Evolutionary conservation across 495 filamentous ascomycete genomes (phyloP).

Genomic region (Massariosphaeria phaeospora): DNA sequence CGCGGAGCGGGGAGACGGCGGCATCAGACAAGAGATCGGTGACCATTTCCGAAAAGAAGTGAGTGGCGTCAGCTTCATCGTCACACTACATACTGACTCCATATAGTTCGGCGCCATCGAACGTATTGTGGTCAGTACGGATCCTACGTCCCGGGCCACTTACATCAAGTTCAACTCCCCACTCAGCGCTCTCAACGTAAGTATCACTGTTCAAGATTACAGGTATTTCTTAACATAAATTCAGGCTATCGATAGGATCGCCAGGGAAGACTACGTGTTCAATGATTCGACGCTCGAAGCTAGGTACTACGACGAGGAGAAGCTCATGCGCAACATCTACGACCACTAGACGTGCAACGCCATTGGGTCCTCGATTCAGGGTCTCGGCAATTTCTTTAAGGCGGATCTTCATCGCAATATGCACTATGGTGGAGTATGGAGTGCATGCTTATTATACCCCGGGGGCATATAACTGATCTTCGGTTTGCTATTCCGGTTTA

Average conservation of each 20-base stretch:
- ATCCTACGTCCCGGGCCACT: conserved; percentile 52
- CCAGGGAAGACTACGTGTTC: conserved; percentile 71
- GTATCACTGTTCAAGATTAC: conserved; percentile 28
- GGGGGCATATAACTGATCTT: too few species aligned
- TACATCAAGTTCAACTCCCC: conserved; percentile 87
- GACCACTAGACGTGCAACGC: conserved; percentile 27
- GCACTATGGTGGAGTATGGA: too few species aligned
- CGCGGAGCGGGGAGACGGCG: conserved; percentile 53
- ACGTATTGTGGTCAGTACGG: conserved; percentile 64
- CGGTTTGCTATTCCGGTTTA: too few species aligned
- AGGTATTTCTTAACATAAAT: neutral
- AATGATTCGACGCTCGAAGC: conserved; percentile 78
- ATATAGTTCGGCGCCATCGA: conserved; percentile 73
- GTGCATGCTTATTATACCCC: too few species aligned
- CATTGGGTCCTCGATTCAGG: too few species aligned
- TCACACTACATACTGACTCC: conserved; percentile 17
- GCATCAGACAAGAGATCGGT: conserved; percentile 87
- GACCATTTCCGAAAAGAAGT: conserved; percentile 78
- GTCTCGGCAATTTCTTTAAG: too few species aligned
- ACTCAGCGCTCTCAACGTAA: conserved; percentile 73
- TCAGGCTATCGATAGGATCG: conserved; percentile 66
- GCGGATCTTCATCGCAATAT: too few species aligned
- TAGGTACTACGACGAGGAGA: conserved; percentile 71
- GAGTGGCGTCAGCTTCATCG: neutral
- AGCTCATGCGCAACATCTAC: conserved; percentile 71